Percentiles rank a stretch among this genome's conserved stretches.
phyloP scores from a whole-genome alignment of 2,329 filamentous ascomycete species.

The Blastomyces emzantsi region DNA sequence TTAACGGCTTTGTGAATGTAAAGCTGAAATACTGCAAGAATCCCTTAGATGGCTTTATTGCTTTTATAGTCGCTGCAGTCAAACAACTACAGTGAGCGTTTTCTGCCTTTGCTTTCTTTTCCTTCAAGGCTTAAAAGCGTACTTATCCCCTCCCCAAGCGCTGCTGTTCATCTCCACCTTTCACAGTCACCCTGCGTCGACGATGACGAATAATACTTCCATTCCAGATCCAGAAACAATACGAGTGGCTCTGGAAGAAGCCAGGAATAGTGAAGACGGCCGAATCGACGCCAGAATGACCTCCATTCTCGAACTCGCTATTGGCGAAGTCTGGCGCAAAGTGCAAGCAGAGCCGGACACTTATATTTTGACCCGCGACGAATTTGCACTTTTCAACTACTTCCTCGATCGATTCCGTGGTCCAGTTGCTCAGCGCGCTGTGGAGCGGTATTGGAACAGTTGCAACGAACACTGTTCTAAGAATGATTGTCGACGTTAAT shows the following conservation, averaged over 20 bases:
- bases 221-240: conserved; percentile 39
- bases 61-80: conserved; percentile 6
- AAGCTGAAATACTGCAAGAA: conserved; percentile 8
- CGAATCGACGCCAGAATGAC: conserved; percentile 53
- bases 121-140: not conserved
- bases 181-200: not conserved
- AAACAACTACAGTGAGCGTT: not conserved
- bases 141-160: not conserved
- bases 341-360: conserved; percentile 53
- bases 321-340: conserved; percentile 58
- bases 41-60: conserved; percentile 4
- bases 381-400: conserved; percentile 83
- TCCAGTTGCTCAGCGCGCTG: conserved; percentile 42
- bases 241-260: conserved; percentile 62
- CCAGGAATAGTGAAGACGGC: conserved; percentile 62
- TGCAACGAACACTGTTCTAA: conserved; percentile 18
- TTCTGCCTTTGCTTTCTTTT: not conserved
- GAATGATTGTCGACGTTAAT: not conserved
- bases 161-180: not conserved
- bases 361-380: conserved; percentile 67
- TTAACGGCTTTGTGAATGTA: conserved; percentile 7
- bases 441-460: conserved; percentile 50
- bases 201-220: conserved; percentile 31
- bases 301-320: conserved; percentile 55
- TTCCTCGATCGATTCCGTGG: conserved; percentile 60